Conservation (phyloP, 495 filamentous ascomycete genomes). For the Aspergillus campestris region DNA sequence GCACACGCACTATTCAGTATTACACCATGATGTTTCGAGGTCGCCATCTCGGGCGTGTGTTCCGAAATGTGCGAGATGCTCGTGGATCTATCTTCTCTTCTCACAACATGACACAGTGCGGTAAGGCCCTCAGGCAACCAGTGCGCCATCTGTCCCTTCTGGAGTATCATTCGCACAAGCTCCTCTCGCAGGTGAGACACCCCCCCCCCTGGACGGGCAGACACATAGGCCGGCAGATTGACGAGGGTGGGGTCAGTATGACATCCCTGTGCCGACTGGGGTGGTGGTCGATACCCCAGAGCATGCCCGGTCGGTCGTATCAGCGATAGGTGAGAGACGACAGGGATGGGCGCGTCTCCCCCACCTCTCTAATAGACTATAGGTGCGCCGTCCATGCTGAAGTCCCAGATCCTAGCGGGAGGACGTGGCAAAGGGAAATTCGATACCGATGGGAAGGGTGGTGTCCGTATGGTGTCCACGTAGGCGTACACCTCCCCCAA, state of each 20-base stretch:
- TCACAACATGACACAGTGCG: too few species aligned
- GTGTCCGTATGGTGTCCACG: conserved; percentile 22
- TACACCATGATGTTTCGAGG: too few species aligned
- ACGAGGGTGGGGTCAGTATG: conserved; percentile 8
- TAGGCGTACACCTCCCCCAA: conserved; percentile 1
- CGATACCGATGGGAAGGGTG: conserved; percentile 23
- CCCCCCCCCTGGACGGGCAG: not conserved
- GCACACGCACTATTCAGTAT: too few species aligned
- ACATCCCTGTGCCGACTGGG: conserved; percentile 22
- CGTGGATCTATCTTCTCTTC: too few species aligned
- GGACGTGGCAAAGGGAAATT: conserved; percentile 25
- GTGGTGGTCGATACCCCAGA: conserved; percentile 14
- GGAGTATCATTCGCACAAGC: conserved; percentile 21
- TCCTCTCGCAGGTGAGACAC: conserved; percentile 18
- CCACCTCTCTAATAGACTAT: not conserved
- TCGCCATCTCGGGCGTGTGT: too few species aligned
- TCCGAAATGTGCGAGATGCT: too few species aligned
- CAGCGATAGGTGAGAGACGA: conserved; percentile 13
- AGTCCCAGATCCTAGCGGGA: conserved; percentile 26
- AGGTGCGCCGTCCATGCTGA: conserved; percentile 24
- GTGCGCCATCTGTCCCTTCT: not conserved
- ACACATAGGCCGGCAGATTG: not conserved
- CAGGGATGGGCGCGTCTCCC: not conserved
- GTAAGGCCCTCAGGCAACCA: too few species aligned
- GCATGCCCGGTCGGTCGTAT: conserved; percentile 18